These are phyloP conservation scores for Termitomyces sp. DNA, from an alignment of 768 basidiomycete species.

Conservation along the genomic window DNA sequence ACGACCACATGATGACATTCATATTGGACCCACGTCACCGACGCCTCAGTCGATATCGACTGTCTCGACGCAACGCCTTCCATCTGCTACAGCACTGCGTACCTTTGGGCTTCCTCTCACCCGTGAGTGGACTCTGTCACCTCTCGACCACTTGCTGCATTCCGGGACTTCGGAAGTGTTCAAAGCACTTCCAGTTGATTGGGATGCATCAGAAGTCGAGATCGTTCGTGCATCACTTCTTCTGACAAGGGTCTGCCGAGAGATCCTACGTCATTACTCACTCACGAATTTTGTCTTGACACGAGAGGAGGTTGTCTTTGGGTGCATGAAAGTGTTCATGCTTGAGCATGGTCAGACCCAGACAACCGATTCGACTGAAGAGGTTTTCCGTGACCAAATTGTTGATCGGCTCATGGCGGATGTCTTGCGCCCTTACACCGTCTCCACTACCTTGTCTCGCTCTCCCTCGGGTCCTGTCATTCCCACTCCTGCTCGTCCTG, in stretches of 20 bases:
- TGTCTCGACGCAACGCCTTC: conserved; percentile 54
- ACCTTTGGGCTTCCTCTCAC: conserved; percentile 45
- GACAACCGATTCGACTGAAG: conserved; percentile 43
- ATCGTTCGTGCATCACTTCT: conserved; percentile 68
- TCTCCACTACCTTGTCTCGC: conserved; percentile 22
- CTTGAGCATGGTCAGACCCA: conserved; percentile 80
- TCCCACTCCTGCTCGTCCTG: conserved; percentile 18
- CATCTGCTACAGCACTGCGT: conserved; percentile 24
- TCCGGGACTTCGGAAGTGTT: conserved; percentile 75
- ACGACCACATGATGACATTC: conserved; percentile 36
- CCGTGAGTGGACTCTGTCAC: conserved; percentile 66
- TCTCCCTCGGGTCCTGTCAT: conserved; percentile 17
- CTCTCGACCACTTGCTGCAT: conserved; percentile 77
- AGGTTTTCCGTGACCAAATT: conserved; percentile 78
- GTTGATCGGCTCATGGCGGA: conserved; percentile 60
- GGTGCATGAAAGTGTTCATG: conserved; percentile 94
- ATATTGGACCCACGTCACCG: conserved; percentile 50
- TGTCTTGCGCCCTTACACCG: conserved; percentile 56
- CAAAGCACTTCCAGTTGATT: conserved; percentile 59
- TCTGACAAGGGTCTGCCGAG: conserved; percentile 51
- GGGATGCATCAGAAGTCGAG: conserved; percentile 81
- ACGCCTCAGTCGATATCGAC: conserved; percentile 56
- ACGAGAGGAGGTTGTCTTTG: conserved; percentile 63
- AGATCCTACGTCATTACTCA: conserved; percentile 42
- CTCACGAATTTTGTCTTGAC: conserved; percentile 42